These are phyloP conservation scores for Kwoniella shivajii DNA, from an alignment of 1,284 basidiomycete species.

Conservation along the genomic window DNA sequence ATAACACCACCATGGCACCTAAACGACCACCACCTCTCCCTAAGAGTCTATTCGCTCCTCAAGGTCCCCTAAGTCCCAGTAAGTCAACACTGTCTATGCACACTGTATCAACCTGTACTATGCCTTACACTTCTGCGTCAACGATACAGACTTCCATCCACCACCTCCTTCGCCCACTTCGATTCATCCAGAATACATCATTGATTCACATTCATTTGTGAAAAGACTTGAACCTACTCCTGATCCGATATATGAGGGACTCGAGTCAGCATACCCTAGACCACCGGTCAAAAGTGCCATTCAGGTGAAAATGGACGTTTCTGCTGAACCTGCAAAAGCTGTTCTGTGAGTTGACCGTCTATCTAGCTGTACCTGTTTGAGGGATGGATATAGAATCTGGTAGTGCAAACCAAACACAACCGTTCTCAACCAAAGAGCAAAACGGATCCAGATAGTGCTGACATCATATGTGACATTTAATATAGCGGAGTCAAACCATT, in stretches of 20 bases:
- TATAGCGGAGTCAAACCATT: slow-evolving; percentile 30
- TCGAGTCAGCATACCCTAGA: slow-evolving; percentile 19
- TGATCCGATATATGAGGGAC: slow-evolving; percentile 23
- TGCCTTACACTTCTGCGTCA: background rate
- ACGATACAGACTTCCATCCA: slow-evolving; percentile 29
- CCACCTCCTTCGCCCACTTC: slow-evolving; percentile 40
- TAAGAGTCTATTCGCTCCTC: slow-evolving; percentile 34
- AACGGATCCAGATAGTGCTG: background rate
- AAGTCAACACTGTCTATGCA: slow-evolving; percentile 3
- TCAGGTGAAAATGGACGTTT: slow-evolving; percentile 35
- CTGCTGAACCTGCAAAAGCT: slow-evolving; percentile 22
- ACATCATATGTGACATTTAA: background rate
- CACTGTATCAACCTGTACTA: background rate
- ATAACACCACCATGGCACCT: slow-evolving; percentile 43
- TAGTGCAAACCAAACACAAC: too few species aligned
- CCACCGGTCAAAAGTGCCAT: slow-evolving; percentile 31
- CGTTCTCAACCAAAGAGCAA: background rate
- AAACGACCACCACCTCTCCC: slow-evolving; percentile 45
- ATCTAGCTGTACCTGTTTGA: background rate
- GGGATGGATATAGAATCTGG: too few species aligned
- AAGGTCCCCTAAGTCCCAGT: slow-evolving; percentile 47
- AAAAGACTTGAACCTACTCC: slow-evolving; percentile 6
- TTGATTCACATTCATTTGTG: slow-evolving; percentile 43
- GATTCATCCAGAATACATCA: slow-evolving; percentile 44
- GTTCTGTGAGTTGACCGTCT: slow-evolving; percentile 21